Evolutionary conservation across 2,329 filamentous ascomycete species (phyloP).

Genomic region (Fusarium avenaceum): DNA sequence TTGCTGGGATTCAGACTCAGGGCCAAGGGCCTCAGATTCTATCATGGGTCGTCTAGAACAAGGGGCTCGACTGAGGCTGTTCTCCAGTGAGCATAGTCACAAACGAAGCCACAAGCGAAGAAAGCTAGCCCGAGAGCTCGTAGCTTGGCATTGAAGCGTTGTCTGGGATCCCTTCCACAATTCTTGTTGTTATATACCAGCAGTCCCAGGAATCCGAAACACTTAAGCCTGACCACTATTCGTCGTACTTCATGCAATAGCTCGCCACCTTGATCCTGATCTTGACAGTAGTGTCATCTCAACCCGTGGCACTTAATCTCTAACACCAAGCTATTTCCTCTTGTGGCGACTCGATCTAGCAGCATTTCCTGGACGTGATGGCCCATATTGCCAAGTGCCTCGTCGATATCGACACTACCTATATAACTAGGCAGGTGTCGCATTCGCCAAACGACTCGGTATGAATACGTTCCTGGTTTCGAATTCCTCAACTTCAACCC

Average conservation of each 20-base stretch:
- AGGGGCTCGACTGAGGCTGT: slow-evolving; percentile 39
- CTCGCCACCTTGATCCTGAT: slow-evolving; percentile 33
- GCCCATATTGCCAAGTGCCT: slow-evolving; percentile 74
- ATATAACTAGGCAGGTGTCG: slow-evolving; percentile 66
- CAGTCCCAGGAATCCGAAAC: slow-evolving; percentile 49
- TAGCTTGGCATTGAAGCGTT: slow-evolving; percentile 42
- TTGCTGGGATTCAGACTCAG: slow-evolving; percentile 31
- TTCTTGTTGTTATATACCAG: slow-evolving; percentile 48
- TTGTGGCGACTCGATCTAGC: slow-evolving; percentile 39
- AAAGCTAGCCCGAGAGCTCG: slow-evolving; percentile 37
- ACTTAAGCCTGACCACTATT: slow-evolving; percentile 41
- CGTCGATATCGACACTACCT: slow-evolving; percentile 62
- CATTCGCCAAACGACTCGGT: slow-evolving; percentile 62
- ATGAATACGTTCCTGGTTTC: slow-evolving; percentile 43
- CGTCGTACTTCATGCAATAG: slow-evolving; percentile 43
- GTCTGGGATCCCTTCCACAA: slow-evolving; percentile 47
- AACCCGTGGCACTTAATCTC: slow-evolving; percentile 43
- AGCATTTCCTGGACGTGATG: slow-evolving; percentile 59
- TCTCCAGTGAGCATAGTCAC: slow-evolving; percentile 37
- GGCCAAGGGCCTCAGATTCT: slow-evolving; percentile 32
- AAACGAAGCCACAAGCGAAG: slow-evolving; percentile 34
- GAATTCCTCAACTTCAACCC: slow-evolving; percentile 12
- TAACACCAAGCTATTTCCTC: slow-evolving; percentile 45
- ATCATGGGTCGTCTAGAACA: slow-evolving; percentile 40
- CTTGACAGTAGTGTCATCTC: slow-evolving; percentile 42